These are phyloP conservation scores for Linderina pennispora DNA, from an alignment of 192 early-diverging fungal genomes.

Conservation along the genomic window DNA sequence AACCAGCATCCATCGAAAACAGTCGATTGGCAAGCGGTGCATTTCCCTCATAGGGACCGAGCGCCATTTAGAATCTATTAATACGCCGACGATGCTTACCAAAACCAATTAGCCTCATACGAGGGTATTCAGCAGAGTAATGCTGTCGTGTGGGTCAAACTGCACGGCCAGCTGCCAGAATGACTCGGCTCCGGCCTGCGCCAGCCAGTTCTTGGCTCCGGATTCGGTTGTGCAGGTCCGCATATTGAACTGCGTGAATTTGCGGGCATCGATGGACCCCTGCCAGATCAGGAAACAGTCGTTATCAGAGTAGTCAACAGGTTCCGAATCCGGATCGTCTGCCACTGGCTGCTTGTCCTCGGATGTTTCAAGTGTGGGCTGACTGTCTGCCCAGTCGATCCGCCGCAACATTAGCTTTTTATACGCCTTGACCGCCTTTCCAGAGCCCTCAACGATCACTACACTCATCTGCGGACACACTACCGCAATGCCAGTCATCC, in stretches of 20 bases:
- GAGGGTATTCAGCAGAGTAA: constrained; percentile 12
- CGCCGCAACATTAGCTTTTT: constrained; percentile 95
- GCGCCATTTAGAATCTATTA: no score
- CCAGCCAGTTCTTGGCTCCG: constrained; percentile 66
- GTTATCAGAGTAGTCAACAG: constrained; percentile 53
- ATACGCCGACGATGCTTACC: no score
- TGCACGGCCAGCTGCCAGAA: constrained; percentile 84
- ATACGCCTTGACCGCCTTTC: constrained; percentile 82
- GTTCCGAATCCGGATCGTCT: constrained; percentile 19
- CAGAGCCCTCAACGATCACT: constrained; percentile 92
- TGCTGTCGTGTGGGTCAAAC: constrained; percentile 21
- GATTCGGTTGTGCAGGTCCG: constrained; percentile 67
- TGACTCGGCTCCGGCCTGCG: constrained; percentile 62
- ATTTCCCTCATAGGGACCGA: no score
- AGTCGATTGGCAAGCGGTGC: no score
- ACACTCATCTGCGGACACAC: constrained; percentile 66
- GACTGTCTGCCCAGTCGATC: constrained; percentile 77
- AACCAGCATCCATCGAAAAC: no score
- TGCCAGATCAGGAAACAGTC: constrained; percentile 92
- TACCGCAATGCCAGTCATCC: constrained; percentile 77
- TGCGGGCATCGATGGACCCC: constrained; percentile 70
- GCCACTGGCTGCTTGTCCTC: constrained; percentile 13
- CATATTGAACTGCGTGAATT: constrained; percentile 74
- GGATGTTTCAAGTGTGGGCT: constrained; percentile 28
- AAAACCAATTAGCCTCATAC: no score